Conservation (phyloP, 306 rosid species). For the Cucurbita pepo region DNA sequence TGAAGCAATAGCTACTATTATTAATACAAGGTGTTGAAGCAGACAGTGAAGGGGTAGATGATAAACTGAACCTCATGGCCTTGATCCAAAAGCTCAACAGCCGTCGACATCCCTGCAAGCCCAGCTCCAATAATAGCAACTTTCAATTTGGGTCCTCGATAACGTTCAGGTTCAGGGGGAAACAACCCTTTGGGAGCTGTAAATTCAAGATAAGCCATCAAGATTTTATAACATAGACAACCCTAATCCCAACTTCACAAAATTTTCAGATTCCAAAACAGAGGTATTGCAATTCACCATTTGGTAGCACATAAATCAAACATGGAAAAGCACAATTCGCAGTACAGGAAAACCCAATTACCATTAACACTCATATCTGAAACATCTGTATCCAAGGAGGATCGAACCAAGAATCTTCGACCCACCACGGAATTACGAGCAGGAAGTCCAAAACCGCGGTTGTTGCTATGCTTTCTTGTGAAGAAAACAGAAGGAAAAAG, state of each 20-base stretch:
- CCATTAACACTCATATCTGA: constrained; percentile 87
- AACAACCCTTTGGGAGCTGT: constrained; percentile 93
- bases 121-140: constrained; percentile 99
- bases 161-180: constrained; percentile 88
- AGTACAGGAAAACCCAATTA: constrained; percentile 1
- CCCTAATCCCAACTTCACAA: neutral
- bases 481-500: constrained; percentile 39
- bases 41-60: neutral
- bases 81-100: constrained; percentile 94
- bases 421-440: constrained; percentile 16
- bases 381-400: constrained; percentile 67
- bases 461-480: constrained; percentile 17
- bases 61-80: constrained; percentile 73
- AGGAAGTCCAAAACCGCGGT: constrained; percentile 12
- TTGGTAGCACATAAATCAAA: neutral
- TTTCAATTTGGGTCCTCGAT: constrained; percentile 86
- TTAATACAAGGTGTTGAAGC: neutral
- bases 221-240: neutral
- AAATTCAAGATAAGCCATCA: constrained; percentile 8
- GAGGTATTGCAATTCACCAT: neutral
- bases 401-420: constrained; percentile 28
- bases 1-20: neutral
- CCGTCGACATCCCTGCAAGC: constrained; percentile 97
- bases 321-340: neutral
- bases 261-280: neutral